These are phyloP conservation scores for Fusarium nodosum DNA, from an alignment of 2,329 filamentous ascomycete genomes.

Conservation along the genomic window DNA sequence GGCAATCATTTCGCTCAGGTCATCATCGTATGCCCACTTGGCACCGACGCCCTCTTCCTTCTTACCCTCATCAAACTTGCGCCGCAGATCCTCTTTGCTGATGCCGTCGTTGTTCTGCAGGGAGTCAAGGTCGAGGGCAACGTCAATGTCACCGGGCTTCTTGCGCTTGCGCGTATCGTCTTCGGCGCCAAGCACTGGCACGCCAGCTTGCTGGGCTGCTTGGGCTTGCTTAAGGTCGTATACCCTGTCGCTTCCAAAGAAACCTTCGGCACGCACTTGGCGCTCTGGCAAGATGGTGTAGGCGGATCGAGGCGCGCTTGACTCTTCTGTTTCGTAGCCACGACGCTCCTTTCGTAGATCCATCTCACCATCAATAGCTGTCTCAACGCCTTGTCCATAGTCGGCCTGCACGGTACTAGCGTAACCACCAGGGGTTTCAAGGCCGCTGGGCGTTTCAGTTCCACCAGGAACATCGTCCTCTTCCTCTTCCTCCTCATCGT, in stretches of 20 bases:
- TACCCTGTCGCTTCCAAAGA: conserved; percentile 94
- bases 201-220: conserved; percentile 62
- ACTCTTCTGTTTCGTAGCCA: conserved; percentile 90
- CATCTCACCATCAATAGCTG: conserved; percentile 86
- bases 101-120: conserved; percentile 81
- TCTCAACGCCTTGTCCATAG: conserved; percentile 76
- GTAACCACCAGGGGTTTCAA: conserved; percentile 86
- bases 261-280: conserved; percentile 86
- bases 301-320: conserved; percentile 79
- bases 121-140: conserved; percentile 89
- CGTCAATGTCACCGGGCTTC: conserved; percentile 95
- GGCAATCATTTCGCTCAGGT: conserved; percentile 95
- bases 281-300: conserved; percentile 93
- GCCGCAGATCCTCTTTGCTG: conserved; percentile 85
- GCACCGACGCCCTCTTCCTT: conserved; percentile 75
- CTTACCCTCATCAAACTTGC: conserved; percentile 81
- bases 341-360: conserved; percentile 87
- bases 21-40: conserved; percentile 83
- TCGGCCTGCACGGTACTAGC: conserved; percentile 86
- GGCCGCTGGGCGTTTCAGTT: conserved; percentile 79
- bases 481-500: conserved; percentile 75
- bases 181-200: conserved; percentile 84
- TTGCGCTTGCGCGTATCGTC: conserved; percentile 86
- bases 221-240: conserved; percentile 80
- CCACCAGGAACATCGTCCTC: conserved; percentile 74